Evolutionary conservation across 805 yeast species (phyloP).

Genomic region (Lipomyces mesembrius): DNA sequence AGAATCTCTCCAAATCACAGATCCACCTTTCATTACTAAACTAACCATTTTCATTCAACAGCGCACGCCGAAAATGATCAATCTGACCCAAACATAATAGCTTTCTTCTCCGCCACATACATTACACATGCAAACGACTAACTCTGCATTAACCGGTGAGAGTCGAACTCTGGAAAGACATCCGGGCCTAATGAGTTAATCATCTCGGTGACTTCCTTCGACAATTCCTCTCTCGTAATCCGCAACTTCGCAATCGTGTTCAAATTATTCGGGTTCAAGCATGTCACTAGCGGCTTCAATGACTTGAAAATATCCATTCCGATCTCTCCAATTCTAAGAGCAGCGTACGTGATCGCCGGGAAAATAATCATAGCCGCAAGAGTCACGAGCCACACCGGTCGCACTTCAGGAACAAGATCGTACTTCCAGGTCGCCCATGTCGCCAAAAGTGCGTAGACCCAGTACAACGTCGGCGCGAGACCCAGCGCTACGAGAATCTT

Average conservation of each 20-base stretch:
- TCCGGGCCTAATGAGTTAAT: slow-evolving; percentile 84
- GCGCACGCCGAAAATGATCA: neutral
- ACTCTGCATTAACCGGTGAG: slow-evolving; percentile 13
- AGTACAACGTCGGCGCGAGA: slow-evolving; percentile 83
- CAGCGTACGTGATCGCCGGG: slow-evolving; percentile 79
- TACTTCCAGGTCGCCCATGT: slow-evolving; percentile 48
- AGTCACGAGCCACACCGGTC: slow-evolving; percentile 47
- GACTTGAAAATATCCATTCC: slow-evolving; percentile 90
- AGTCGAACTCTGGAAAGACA: slow-evolving; percentile 81
- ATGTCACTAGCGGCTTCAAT: slow-evolving; percentile 72
- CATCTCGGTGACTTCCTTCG: slow-evolving; percentile 73
- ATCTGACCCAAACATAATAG: neutral
- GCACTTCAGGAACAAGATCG: slow-evolving; percentile 37
- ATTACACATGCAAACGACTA: neutral
- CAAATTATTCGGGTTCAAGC: slow-evolving; percentile 45
- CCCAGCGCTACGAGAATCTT: slow-evolving; percentile 88
- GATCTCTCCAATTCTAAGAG: slow-evolving; percentile 86
- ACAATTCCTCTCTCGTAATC: slow-evolving; percentile 62
- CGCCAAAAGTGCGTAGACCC: slow-evolving; percentile 65
- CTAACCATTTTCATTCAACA: neutral
- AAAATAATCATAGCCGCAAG: slow-evolving; percentile 65
- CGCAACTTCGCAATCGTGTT: slow-evolving; percentile 59
- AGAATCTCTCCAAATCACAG: neutral
- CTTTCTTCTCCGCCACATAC: neutral
- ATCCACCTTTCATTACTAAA: neutral